Base-by-base conservation (phyloP, 768 basidiomycete species). In the Suillus subaureus region DNA sequence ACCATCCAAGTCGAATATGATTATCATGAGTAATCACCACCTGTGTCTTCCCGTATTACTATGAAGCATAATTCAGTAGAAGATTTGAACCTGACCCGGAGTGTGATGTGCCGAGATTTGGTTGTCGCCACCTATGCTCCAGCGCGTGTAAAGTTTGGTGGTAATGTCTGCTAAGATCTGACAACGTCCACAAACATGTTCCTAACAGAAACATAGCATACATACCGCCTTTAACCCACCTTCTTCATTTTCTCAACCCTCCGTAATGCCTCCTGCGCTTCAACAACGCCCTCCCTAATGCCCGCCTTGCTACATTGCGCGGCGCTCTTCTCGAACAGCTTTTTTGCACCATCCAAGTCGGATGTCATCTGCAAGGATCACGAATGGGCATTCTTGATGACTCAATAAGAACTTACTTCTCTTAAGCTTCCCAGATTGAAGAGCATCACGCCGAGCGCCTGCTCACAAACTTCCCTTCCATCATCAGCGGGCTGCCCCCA, bases 361-460 rank as follows among this genome's bases (percentile, higher is more conserved):
- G 72, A 67, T 31, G 74, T 70, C 75, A 81, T 80, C 80, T 81
- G 49, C 7, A 64, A 7, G 65, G 31, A 58, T 51, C 21, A 33
- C 26, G 5, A 5, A 31, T 61, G 31, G 26, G 11, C 7, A 6
- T 21, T 61, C 31, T 23, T 4, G 3, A 45, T 26, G 15, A 33
- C 31, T 4, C 26, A 2, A 23, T 60, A 57, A 21, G 33, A 0
- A 3, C 69, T 60, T 45, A 78, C 75, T 77, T 88, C 84, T 12
- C 84, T 79, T 62, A 90, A 68, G 55, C 84, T 81, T 26, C 84
- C 89, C 49, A 89, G 74, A 66, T 91, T 90, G 68, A 84, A 89
- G n/a, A 89, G 72, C 45, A 85, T 79, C 3, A 84, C 85, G 4
- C 85, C 85, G 60, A 85, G 81, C 0, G 84, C 84, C 47, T 82